Evolutionary conservation across 345 rosid genomes (phyloP).

Genomic region (Euphorbia tirucalli): DNA sequence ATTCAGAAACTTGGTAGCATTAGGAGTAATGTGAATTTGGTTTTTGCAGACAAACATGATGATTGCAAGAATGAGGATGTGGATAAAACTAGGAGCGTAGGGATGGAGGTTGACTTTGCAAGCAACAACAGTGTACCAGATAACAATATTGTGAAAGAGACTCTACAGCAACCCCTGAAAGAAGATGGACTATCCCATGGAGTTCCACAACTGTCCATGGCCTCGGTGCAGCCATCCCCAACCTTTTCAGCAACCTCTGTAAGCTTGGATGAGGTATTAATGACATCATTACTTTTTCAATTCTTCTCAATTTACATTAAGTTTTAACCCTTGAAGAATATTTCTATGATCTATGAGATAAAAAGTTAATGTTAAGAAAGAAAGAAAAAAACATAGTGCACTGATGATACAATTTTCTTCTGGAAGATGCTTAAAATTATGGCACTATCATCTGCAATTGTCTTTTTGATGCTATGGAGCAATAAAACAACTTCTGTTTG

Average conservation of each 20-base stretch:
- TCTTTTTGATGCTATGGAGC: neutral
- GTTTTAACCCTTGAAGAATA: neutral
- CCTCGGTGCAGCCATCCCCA: constrained; percentile 21
- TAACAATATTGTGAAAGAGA: constrained; percentile 13
- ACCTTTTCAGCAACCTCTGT: constrained; percentile 14
- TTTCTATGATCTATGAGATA: neutral
- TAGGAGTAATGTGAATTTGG: constrained; percentile 20
- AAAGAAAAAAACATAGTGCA: neutral
- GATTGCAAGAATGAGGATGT: constrained; percentile 16
- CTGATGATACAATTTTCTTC: too few relatives aligned
- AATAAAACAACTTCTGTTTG: neutral
- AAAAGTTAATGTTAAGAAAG: neutral
- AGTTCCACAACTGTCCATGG: constrained; percentile 25
- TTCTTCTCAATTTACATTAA: constrained; percentile 1
- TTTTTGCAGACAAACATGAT: constrained; percentile 5
- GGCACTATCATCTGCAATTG: too few relatives aligned
- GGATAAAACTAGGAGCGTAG: constrained; percentile 16
- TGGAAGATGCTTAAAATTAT: too few relatives aligned
- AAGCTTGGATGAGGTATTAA: constrained; percentile 31
- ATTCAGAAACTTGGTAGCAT: constrained; percentile 16
- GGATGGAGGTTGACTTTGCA: constrained; percentile 29
- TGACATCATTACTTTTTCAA: neutral
- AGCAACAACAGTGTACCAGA: constrained; percentile 13
- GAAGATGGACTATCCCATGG: constrained; percentile 21
- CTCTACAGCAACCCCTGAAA: constrained; percentile 16